Evolutionary conservation across 2,329 filamentous ascomycete genomes (phyloP).

Genomic region (Penicillium thymicola): DNA sequence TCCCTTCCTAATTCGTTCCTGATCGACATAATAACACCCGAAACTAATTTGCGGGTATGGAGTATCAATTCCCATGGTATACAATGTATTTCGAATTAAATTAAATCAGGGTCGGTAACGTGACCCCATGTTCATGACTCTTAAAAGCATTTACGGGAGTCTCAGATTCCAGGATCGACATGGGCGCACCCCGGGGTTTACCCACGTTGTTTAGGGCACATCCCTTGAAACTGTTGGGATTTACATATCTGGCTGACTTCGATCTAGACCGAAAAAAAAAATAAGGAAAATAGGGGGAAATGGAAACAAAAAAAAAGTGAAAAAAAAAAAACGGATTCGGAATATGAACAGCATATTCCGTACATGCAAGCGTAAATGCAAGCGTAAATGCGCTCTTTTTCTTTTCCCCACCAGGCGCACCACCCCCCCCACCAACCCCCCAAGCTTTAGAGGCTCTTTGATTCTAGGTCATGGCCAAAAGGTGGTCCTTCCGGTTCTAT

Average conservation of each 20-base stretch:
- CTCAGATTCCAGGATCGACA: neutral
- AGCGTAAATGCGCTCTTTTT: neutral
- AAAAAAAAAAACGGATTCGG: neutral
- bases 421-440: neutral
- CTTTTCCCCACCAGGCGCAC: neutral
- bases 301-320: neutral
- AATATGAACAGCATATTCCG: no score
- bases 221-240: neutral
- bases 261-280: neutral
- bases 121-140: neutral
- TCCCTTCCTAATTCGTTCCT: neutral
- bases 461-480: neutral
- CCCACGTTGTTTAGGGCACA: neutral
- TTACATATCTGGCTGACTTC: neutral
- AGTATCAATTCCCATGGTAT: neutral
- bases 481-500: neutral
- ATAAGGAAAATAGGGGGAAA: neutral
- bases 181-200: neutral
- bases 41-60: neutral
- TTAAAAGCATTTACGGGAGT: neutral
- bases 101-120: neutral
- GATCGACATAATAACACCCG: neutral
- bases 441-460: constrained; percentile 6
- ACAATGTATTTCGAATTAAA: neutral
- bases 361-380: neutral